Percentiles rank a stretch among this genome's conserved stretches.
These are phyloP conservation scores for Coemansia sp. DNA, from an alignment of 192 early-diverging fungal species.

Conservation along the genomic window DNA sequence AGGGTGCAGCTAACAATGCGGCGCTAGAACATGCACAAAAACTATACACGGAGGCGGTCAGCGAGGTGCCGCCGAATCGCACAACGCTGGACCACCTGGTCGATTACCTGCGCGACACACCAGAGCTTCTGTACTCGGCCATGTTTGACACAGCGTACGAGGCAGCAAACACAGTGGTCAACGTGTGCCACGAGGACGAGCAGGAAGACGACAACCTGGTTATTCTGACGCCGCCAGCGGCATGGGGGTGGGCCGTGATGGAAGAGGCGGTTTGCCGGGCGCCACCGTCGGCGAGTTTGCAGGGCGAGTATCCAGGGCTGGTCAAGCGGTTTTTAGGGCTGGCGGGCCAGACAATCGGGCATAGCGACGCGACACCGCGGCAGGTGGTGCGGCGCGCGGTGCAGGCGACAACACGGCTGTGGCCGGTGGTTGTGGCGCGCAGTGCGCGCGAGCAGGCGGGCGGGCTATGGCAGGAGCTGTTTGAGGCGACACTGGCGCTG, in stretches of 20 bases:
- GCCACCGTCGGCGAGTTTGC: slow-evolving; percentile 16
- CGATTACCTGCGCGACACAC: slow-evolving; percentile 31
- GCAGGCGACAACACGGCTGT: slow-evolving; percentile 42
- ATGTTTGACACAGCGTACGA: slow-evolving; percentile 37
- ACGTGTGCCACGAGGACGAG: slow-evolving; percentile 12
- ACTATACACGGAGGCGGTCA: slow-evolving; percentile 33
- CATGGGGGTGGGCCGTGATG: slow-evolving; percentile 50
- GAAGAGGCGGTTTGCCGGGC: slow-evolving; percentile 33
- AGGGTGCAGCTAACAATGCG: not conserved
- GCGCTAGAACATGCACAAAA: slow-evolving; percentile 6
- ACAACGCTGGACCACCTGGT: slow-evolving; percentile 36
- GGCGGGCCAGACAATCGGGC: slow-evolving; percentile 17
- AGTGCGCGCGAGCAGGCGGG: no score
- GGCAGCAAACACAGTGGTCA: slow-evolving; percentile 22
- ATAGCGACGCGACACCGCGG: slow-evolving; percentile 26
- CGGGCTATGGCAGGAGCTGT: slow-evolving; percentile 31
- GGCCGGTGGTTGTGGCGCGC: slow-evolving; percentile 22
- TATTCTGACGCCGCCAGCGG: slow-evolving; percentile 39
- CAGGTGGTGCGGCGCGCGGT: slow-evolving; percentile 35
- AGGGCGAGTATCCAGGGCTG: slow-evolving; percentile 24
- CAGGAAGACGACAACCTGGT: slow-evolving; percentile 27
- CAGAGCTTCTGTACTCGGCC: slow-evolving; percentile 20
- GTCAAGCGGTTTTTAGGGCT: slow-evolving; percentile 24
- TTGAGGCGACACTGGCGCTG: slow-evolving; percentile 18
- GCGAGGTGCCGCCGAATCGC: slow-evolving; percentile 46